Base-by-base conservation (phyloP, 331 rosid species). In the Acacia pycnantha region DNA sequence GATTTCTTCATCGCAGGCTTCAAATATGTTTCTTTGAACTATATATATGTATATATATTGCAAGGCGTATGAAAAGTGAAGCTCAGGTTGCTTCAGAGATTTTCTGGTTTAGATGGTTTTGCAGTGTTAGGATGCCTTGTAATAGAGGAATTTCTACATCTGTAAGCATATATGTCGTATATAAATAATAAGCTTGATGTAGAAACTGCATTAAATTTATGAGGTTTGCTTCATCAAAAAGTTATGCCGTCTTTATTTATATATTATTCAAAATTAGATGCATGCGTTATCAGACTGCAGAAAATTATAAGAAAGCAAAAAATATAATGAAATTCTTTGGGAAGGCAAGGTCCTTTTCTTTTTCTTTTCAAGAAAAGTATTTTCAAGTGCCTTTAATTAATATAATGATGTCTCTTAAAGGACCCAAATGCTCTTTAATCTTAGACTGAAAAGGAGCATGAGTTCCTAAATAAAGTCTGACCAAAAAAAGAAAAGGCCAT, bases 41-140 rank as follows among this genome's bases (percentile, higher is more conserved):
- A 15, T 46, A 14, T 47, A 11, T 29, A 2, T 29, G 3, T 40
- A 8, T 41, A 41, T 41, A 15, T 53, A 53, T 5, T 46, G 24
- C 41, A 13, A 72, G 59, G 76, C 76, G 24, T 15, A 15, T 72
- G 61, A 72, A 72, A 44, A 51, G 11, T 19, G 16, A 24, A 43
- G 35, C 48, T 26, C 16, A 12, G 19, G 46, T 46, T 69, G 27
- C 66, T 10, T 64, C 70, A 29, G 76, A 12, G 3, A 43, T 22
- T 70, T 44, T 44, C 75, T 70, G 75, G 56, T 70, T 47, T 46
- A 46, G 76, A 71, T 47, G 53, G 11, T 15, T 31, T 71, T 71
- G 59, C 76, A 24, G 27, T 27, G n/a, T 14, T 56, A 46, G 59
- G 59, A 26, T 46, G 76, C 59, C 41, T 47, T 44, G 40, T 15